These are phyloP conservation scores for Thozetella sp. DNA, from an alignment of 495 filamentous ascomycete genomes.

Conservation along the genomic window DNA sequence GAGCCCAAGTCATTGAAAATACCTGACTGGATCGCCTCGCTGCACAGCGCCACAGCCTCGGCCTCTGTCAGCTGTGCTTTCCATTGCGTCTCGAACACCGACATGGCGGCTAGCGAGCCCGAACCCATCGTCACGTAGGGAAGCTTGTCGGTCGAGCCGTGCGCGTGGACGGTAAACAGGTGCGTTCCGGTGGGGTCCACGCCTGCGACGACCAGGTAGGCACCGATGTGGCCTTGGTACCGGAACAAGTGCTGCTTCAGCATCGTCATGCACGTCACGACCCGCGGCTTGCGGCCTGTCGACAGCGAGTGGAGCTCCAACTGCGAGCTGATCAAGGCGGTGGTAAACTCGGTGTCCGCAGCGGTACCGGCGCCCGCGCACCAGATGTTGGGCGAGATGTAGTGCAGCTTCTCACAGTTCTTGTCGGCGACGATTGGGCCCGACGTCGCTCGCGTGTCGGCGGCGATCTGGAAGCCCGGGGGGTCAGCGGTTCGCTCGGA, in stretches of 20 bases:
- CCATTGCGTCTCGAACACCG: constrained; percentile 97
- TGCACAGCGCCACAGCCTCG: constrained; percentile 79
- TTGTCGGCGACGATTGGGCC: constrained; percentile 99
- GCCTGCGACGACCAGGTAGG: constrained; percentile 96
- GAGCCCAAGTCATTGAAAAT: constrained; percentile 99
- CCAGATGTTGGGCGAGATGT: constrained; percentile 99
- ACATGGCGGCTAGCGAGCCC: constrained; percentile 95
- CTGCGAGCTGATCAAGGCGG: constrained; percentile 96
- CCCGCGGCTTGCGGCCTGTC: constrained; percentile 92
- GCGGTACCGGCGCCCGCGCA: constrained; percentile 98
- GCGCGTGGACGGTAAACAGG: constrained; percentile 97
- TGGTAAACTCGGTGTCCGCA: constrained; percentile 99
- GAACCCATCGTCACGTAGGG: constrained; percentile 99
- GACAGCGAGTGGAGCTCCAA: constrained; percentile 95
- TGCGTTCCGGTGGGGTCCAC: constrained; percentile 96
- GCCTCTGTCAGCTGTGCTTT: constrained; percentile 76
- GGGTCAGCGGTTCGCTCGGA: constrained; percentile 4
- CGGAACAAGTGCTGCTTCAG: constrained; percentile 99
- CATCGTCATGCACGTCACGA: constrained; percentile 99
- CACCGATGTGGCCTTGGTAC: constrained; percentile 96
- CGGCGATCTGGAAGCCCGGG: constrained; percentile 71
- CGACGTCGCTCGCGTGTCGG: constrained; percentile 96
- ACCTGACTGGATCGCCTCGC: constrained; percentile 91
- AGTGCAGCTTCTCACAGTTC: constrained; percentile 99
- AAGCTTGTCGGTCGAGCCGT: constrained; percentile 97